Evolutionary conservation across 371 early-diverging fungal genomes (phyloP), one percentile per base, ranked within the genome.

Genomic region (Rhizomucor pusillus): DNA sequence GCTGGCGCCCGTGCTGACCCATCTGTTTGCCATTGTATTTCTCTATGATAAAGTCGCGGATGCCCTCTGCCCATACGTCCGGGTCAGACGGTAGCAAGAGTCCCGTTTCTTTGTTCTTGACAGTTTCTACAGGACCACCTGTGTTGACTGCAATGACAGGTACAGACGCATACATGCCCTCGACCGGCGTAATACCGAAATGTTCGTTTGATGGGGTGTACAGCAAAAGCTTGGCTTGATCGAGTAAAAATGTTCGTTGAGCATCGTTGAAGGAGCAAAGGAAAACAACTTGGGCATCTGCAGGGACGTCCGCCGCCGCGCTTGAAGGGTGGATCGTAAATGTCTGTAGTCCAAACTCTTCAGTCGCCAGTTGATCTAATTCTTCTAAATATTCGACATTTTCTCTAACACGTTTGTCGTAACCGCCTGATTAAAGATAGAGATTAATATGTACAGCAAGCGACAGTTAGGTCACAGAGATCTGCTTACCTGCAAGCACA

Each of bases 181-280:
- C 98, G 0, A 98, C 83, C 3, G 98, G 98, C 12, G 93, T 94
- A 50, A 98, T 95, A 0, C 97, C 97, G 66, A 98, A 93, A 63
- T 98, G 98, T 67, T 98, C 98, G 62, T 90, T 82, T 14, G 82
- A 75, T 11, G 98, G 98, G 16, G 98, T 98, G 72, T 98, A 98
- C 1, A 97, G 60, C 23, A 94, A 71, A 3, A 86, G 75, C 9
- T 64, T 54, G 1, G 94, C 81, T 2, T 66, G 54, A 1, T 73
- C 57, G n/a, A 97, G 69, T 20, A 98, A 66, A 49, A 66, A 87
- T 3, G 87, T 77, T 16, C 93, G 84, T 66, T 92, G 90, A 13
- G 82, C 70, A 54, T 93, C 92, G 41, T 83, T 84, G 54, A 96
- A 92, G 1, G 96, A 95, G 16, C 89, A 93, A 7, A 97, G 43